Percentiles rank a stretch among this genome's conserved stretches.
phyloP scores from a whole-genome alignment of 2,329 filamentous ascomycete genomes.

The Clathrospora elynae region DNA sequence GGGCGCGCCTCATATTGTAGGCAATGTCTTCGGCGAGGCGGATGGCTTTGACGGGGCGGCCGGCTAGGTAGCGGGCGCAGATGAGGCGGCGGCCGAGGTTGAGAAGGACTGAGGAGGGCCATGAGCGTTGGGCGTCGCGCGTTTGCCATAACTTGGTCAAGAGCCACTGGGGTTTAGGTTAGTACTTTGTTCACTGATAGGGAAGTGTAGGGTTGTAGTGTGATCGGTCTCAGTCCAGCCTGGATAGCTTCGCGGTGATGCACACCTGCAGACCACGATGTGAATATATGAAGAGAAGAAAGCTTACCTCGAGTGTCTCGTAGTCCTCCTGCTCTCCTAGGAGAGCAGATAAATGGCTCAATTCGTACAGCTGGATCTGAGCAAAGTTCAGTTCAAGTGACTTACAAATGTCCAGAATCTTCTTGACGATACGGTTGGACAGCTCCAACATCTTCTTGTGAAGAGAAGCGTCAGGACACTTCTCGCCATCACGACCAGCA shows the following conservation, averaged over 20 bases:
- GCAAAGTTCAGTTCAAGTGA: constrained; percentile 52
- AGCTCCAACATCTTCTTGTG: constrained; percentile 50
- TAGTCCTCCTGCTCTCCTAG: constrained; percentile 55
- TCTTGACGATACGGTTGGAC: constrained; percentile 50
- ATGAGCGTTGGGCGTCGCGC: constrained; percentile 41
- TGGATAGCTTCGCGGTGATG: too few relatives aligned
- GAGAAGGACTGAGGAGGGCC: constrained; percentile 51
- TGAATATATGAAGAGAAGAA: background rate
- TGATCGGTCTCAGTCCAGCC: too few relatives aligned
- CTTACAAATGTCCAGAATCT: constrained; percentile 49
- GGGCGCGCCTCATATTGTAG: constrained; percentile 61
- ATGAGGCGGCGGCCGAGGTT: constrained; percentile 60
- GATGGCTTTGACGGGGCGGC: constrained; percentile 49
- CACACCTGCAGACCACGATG: too few relatives aligned
- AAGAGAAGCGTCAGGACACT: constrained; percentile 37
- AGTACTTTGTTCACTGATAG: constrained; percentile 8
- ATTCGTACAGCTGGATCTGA: constrained; percentile 48
- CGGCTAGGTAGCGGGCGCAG: constrained; percentile 58
- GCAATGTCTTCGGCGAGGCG: constrained; percentile 59
- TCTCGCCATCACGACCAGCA: constrained; percentile 38
- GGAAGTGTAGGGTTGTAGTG: too few relatives aligned
- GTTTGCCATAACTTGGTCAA: constrained; percentile 47
- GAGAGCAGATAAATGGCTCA: constrained; percentile 52
- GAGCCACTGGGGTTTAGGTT: constrained; percentile 31
- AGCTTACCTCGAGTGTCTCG: constrained; percentile 44